Conservation (phyloP, 1,139 yeast genomes). For the Saccharomyces hybrid region DNA sequence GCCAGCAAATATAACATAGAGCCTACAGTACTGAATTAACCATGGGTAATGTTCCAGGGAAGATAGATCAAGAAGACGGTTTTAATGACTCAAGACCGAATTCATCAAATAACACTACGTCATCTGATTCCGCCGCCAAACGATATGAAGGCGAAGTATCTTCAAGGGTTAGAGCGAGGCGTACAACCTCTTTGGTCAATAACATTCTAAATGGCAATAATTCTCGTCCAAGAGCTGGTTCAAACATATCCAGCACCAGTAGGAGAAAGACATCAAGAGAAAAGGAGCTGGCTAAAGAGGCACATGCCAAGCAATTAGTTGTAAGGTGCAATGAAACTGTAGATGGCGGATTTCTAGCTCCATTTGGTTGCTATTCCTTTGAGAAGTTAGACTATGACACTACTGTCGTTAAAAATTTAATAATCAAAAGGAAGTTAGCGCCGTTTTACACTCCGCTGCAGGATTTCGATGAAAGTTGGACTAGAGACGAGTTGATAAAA, state of each 20-base stretch:
- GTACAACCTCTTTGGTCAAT: slow-evolving; percentile 25
- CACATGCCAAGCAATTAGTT: slow-evolving; percentile 49
- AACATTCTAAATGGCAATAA: slow-evolving; percentile 16
- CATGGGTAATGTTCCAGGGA: slow-evolving; percentile 59
- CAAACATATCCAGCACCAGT: slow-evolving; percentile 13
- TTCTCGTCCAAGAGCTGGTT: slow-evolving; percentile 11
- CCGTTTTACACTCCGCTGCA: slow-evolving; percentile 90
- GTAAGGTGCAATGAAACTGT: slow-evolving; percentile 55
- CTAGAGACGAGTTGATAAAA: slow-evolving; percentile 57
- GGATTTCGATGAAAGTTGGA: slow-evolving; percentile 71
- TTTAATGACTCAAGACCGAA: slow-evolving; percentile 4
- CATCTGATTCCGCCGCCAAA: slow-evolving; percentile 4
- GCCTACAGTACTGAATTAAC: background rate
- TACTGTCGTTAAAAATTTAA: slow-evolving; percentile 58
- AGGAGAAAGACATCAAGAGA: slow-evolving; percentile 41
- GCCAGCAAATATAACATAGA: background rate
- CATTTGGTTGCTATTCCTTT: slow-evolving; percentile 76
- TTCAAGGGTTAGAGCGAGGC: slow-evolving; percentile 12
- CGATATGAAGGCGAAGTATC: slow-evolving; percentile 8
- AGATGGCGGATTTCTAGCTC: slow-evolving; percentile 79
- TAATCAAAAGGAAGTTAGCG: slow-evolving; percentile 62
- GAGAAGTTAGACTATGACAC: slow-evolving; percentile 69
- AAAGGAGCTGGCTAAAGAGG: slow-evolving; percentile 44
- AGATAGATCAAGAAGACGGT: slow-evolving; percentile 34
- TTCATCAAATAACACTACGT: slow-evolving; percentile 9